Evolutionary conservation across 2,329 filamentous ascomycete genomes (phyloP), one percentile per base, ranked within the genome.

Genomic region (Verticillium dahliae): DNA sequence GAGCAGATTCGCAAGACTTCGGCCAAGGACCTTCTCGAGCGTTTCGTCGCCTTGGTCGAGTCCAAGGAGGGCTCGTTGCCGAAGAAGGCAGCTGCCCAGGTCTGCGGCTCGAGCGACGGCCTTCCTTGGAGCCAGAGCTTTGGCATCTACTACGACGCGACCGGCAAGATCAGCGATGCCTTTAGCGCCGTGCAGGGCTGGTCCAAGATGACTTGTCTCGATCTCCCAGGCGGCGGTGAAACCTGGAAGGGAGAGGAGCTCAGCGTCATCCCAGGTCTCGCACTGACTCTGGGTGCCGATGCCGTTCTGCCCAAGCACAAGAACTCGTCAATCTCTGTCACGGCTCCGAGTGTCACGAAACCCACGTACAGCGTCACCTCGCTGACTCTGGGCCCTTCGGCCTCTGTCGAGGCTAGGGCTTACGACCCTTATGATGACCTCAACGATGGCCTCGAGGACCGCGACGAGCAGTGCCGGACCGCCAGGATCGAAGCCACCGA

Each of bases 401-500:
- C 27, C 31, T 13, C 14, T 4, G 6, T 10, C 15, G 45, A 22
- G 11, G 56, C 18, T 22, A 5, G 35, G 13, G 35, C 9, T 13
- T 37, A 37, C 35, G 35, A 37, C 35, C 35, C 13, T 37, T 37
- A 37, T 37, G 35, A 37, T 37, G 35, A 37, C 13, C 35, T 13
- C 35, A 10, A 37, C 35, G 35, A 37, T 37, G 35, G 35, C 35
- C 35, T 37, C 35, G 35, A 37, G 35, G 35, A 37, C 13, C 35
- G 35, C 35, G 35, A 37, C 35, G 35, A 37, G 35, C 9, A 37
- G 35, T 82, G 80, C 64, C 63, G 68, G 1, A 68, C 71, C 1
- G 74, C 79, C 62, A 67, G 63, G 10, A 65, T 79, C 22, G 41
- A 72, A 31, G 41, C 60, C 0, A 64, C 62, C 2, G 79, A 81